Evolutionary conservation across 192 early-diverging fungal species (phyloP).

Genomic region (Mortierella alpina): DNA sequence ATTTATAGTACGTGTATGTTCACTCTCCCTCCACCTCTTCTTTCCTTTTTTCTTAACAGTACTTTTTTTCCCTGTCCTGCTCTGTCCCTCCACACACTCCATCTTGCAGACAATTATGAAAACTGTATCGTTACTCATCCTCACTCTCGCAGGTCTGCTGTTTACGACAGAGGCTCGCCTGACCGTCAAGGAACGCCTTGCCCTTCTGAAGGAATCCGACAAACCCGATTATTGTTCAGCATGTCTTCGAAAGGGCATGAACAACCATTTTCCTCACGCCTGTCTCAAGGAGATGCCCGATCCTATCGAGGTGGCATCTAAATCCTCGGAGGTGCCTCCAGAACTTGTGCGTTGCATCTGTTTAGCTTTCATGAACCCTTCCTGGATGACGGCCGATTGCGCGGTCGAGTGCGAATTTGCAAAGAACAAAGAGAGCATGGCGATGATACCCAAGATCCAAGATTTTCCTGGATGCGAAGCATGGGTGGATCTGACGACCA

Average conservation of each 20-base stretch:
- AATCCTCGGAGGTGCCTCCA: neutral
- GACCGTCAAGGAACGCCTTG: neutral
- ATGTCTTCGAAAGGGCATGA: slow-evolving; percentile 36
- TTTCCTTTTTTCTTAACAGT: no score
- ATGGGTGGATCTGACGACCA: slow-evolving; percentile 29
- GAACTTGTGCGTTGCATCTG: slow-evolving; percentile 25
- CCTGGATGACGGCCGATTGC: slow-evolving; percentile 37
- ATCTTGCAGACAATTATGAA: no score
- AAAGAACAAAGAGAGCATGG: slow-evolving; percentile 11
- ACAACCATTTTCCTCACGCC: slow-evolving; percentile 40
- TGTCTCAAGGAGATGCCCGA: slow-evolving; percentile 15
- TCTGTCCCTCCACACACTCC: no score
- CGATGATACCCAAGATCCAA: slow-evolving; percentile 28
- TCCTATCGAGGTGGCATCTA: neutral
- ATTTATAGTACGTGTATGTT: no score
- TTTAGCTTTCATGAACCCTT: slow-evolving; percentile 18
- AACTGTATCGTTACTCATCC: no score
- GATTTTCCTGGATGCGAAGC: slow-evolving; percentile 21
- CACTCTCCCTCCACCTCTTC: no score
- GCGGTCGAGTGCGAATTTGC: slow-evolving; percentile 22
- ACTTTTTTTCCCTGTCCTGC: no score
- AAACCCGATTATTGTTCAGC: slow-evolving; percentile 16
- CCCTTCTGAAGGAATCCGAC: neutral
- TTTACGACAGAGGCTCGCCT: neutral
- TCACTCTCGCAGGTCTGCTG: no score